These are phyloP conservation scores for Talaromyces wortmannii DNA, from an alignment of 495 filamentous ascomycete genomes.

Conservation along the genomic window DNA sequence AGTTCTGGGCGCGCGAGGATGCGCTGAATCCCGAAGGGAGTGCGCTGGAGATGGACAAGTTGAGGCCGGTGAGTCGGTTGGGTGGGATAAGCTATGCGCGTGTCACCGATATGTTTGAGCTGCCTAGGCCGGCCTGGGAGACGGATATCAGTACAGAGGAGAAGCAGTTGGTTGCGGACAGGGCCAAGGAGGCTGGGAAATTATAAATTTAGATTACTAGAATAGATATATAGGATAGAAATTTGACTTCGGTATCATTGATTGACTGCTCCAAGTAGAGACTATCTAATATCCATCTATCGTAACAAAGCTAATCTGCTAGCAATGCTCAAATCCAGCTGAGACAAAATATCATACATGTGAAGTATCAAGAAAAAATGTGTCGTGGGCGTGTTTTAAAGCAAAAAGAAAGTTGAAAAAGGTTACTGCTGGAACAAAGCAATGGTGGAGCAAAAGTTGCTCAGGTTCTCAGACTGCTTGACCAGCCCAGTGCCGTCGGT, in stretches of 20 bases:
- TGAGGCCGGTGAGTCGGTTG: conserved; percentile 65
- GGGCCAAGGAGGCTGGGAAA: not conserved
- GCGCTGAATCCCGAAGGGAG: conserved; percentile 65
- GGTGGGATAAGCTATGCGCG: conserved; percentile 77
- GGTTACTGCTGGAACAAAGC: conserved; percentile 47
- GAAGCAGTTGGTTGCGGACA: not conserved
- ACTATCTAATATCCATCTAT: not conserved
- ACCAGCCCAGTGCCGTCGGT: conserved; percentile 43
- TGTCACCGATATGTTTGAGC: conserved; percentile 55
- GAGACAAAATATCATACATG: not conserved
- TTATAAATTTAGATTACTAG: too few relatives aligned
- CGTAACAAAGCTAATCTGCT: conserved; percentile 7
- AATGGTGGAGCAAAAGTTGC: conserved; percentile 72
- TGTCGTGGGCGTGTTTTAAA: not conserved
- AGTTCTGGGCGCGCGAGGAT: conserved; percentile 81
- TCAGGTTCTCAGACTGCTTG: conserved; percentile 56
- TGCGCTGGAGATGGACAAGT: conserved; percentile 58
- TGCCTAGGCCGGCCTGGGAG: conserved; percentile 36
- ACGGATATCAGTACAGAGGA: not conserved
- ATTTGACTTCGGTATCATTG: not conserved
- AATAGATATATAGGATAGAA: too few relatives aligned
- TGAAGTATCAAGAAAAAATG: not conserved
- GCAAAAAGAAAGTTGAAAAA: conserved; percentile 1
- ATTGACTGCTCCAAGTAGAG: not conserved
- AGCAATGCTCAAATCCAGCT: not conserved